Conservation (phyloP, 2,329 filamentous ascomycete species). For the Ophiostoma pallidulum region DNA sequence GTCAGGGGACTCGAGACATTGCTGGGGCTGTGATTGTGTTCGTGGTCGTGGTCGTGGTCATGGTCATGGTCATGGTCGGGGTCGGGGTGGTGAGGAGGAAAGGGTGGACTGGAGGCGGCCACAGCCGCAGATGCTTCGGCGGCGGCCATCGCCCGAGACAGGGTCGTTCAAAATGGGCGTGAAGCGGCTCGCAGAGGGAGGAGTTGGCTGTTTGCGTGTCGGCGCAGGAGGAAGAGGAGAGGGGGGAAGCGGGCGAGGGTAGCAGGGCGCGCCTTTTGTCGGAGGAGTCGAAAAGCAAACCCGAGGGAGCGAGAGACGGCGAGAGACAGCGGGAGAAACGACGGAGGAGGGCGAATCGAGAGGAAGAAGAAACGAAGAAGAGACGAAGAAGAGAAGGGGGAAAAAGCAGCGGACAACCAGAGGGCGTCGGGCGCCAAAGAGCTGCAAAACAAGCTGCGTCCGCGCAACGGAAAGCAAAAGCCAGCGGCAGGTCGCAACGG, state of each 20-base stretch:
- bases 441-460: conserved; percentile 4
- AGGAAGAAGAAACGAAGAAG: background rate
- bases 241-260: background rate
- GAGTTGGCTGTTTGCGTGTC: background rate
- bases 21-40: conserved; percentile 55
- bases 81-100: too few species aligned
- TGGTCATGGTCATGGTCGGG: too few species aligned
- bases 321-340: background rate
- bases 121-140: conserved; percentile 38
- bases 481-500: background rate
- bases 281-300: background rate
- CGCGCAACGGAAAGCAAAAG: background rate
- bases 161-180: background rate
- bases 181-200: background rate
- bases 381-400: background rate
- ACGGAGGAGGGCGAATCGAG: background rate
- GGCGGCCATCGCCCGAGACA: conserved; percentile 41
- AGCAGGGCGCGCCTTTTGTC: too few species aligned
- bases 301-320: background rate
- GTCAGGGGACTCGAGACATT: conserved; percentile 83
- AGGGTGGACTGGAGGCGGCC: conserved; percentile 40
- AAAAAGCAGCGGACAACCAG: background rate
- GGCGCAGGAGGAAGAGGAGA: too few species aligned
- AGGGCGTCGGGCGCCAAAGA: background rate
- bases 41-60: too few species aligned